Evolutionary conservation across 2,329 filamentous ascomycete genomes (phyloP), one percentile per base, ranked within the genome.

Genomic region (Nemania diffusa): DNA sequence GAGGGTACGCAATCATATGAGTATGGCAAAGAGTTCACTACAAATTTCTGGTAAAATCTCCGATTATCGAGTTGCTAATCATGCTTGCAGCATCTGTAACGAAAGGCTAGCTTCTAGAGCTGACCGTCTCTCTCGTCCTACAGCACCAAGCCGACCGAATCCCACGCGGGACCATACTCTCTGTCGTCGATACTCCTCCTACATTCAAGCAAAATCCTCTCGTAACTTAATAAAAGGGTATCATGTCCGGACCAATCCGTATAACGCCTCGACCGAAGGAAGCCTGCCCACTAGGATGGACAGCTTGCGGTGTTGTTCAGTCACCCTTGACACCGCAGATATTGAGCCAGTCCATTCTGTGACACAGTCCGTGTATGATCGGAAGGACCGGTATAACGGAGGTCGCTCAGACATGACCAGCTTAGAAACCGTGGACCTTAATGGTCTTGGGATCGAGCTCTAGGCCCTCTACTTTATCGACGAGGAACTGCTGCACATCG

Each of bases 401-500:
- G 71, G 71, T 69, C 62, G 60, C 46, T 46, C 46, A 71, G 71
- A 75, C 78, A 80, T 78, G 78, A 75, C 74, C 76, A 75, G 76
- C 77, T 85, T 88, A 89, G 83, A 89, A 89, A 81, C 90, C 87
- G 82, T 89, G 87, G 82, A 88, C 84, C 89, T 98, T 97, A 85
- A 98, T 97, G 84, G 91, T 97, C 90, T 97, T 97, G 82, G 90
- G 87, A 84, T 97, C 93, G 80, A 97, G 91, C 82, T 93, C 93
- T 78, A 98, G 88, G 78, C 95, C 95, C 80, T 94, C 92, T 84
- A 94, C 93, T 88, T 97, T 97, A 85, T 97, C 92, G 84, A 90
- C 90, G 83, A 98, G 90, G 87, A 98, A 99, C 80, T 97, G 94
- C 83, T 97, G 92, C 81, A 97, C 92, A 89, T 97, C 94, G 85